Evolutionary conservation across 805 yeast genomes (phyloP), one percentile per base, ranked within the genome.

Genomic region (Candida nanaspora): DNA sequence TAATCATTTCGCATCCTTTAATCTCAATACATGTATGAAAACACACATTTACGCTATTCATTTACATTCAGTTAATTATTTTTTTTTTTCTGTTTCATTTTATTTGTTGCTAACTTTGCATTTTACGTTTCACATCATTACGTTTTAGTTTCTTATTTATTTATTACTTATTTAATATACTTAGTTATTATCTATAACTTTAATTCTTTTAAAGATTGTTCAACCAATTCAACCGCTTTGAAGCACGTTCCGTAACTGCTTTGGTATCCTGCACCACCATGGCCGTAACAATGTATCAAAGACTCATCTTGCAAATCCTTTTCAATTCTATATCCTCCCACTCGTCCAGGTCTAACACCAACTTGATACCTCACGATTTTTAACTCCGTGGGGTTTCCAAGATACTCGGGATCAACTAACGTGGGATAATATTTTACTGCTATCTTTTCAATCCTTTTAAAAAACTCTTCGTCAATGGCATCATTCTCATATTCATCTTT

Each of bases 241-340:
- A 6, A 6, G 28, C 22, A 15, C 6, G 38, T 28, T 19, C 38
- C 38, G 27, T 28, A 36, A 28, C 33, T 28, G 11, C 32, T 25
- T 28, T 86, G 94, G 58, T 76, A 83, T 0, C 93, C 93, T 20
- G 85, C 76, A 25, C 87, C 87, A 8, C 78, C 86, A 25, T 86
- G 83, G 2, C 87, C 86, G 55, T 80, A 81, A 50, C 74, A 75
- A 56, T 81, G 87, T 20, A 80, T 68, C 19, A 80, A 56, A 16
- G 43, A 46, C 1, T 51, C 52, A 10, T 44, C 36, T 14, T 34
- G 44, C 19, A 52, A 48, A 37, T 65, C 70, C 34, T 63, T 49
- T 46, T 72, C 77, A 5, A 80, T 56, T 45, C 82, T 67, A 6
- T 73, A 68, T 14, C 88, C 88, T 8, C 75, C 80, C 16, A 62